A percentile compares a stretch with the other conserved stretches of the same genome.
These are phyloP conservation scores for Colletotrichum graminicola DNA, from an alignment of 2,329 filamentous ascomycete species.

Conservation along the genomic window DNA sequence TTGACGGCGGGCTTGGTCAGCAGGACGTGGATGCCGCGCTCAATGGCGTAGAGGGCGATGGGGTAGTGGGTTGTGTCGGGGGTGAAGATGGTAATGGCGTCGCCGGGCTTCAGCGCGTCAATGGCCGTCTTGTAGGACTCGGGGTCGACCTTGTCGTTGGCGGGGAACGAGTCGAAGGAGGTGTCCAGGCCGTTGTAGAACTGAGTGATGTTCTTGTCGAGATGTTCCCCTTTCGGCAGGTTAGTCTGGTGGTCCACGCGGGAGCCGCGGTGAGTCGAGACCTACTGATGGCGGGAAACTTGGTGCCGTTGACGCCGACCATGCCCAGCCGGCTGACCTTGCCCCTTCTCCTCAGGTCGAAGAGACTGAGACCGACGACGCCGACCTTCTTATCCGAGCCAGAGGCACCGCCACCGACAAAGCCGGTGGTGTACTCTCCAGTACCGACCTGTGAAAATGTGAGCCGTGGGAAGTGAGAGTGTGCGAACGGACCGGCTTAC, in stretches of 20 bases:
- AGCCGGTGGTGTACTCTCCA: conserved; percentile 96
- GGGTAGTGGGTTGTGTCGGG: conserved; percentile 93
- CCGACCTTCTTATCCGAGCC: conserved; percentile 96
- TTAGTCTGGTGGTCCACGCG: conserved; percentile 8
- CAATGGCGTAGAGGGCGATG: conserved; percentile 92
- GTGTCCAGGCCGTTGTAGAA: conserved; percentile 92
- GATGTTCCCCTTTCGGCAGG: conserved; percentile 74
- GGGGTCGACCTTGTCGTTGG: conserved; percentile 78
- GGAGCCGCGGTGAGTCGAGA: conserved; percentile 39
- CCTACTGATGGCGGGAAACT: conserved; percentile 91
- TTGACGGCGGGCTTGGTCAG: conserved; percentile 96
- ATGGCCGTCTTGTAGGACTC: conserved; percentile 92
- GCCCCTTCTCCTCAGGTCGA: conserved; percentile 87
- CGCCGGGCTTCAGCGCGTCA: conserved; percentile 82
- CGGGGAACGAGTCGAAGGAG: conserved; percentile 85
- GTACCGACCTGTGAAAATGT: conserved; percentile 76
- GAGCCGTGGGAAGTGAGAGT: conserved; percentile 26
- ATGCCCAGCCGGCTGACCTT: conserved; percentile 90
- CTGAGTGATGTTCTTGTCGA: conserved; percentile 87
- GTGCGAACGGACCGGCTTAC: conserved; percentile 54
- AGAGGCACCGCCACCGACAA: conserved; percentile 85
- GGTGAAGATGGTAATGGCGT: conserved; percentile 96
- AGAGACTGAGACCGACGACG: conserved; percentile 89
- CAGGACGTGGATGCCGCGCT: conserved; percentile 88
- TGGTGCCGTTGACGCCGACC: conserved; percentile 89